Percentiles rank a stretch among this genome's conserved stretches.
These are phyloP conservation scores for Agaricus subrufescens DNA, from an alignment of 768 basidiomycete genomes.

Conservation along the genomic window DNA sequence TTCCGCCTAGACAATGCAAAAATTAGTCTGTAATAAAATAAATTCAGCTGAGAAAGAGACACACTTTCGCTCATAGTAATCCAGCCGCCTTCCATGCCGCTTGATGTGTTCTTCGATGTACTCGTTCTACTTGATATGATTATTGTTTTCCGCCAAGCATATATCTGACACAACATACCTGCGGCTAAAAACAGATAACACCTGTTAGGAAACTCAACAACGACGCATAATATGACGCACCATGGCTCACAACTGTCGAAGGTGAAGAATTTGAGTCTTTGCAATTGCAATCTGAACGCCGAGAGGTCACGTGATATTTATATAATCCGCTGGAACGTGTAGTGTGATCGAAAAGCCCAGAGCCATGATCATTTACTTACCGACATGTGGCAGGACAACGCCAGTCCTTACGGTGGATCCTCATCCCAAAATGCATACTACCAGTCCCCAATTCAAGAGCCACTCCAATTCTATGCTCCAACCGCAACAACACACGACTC, in stretches of 20 bases:
- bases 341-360: not conserved
- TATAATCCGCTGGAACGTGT: conserved; percentile 13
- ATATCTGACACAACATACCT: conserved; percentile 36
- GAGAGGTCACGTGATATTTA: conserved; percentile 25
- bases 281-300: conserved; percentile 17
- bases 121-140: conserved; percentile 66
- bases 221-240: conserved; percentile 22
- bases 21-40: not conserved
- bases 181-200: conserved; percentile 43
- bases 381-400: conserved; percentile 74
- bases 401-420: conserved; percentile 52
- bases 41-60: conserved; percentile 21
- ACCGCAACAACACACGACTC: conserved; percentile 39
- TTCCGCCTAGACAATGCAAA: conserved; percentile 55
- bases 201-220: conserved; percentile 10
- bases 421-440: conserved; percentile 62
- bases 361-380: not conserved
- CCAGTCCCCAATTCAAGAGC: conserved; percentile 46
- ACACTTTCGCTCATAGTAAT: conserved; percentile 93
- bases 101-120: conserved; percentile 99
- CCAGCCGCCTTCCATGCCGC: conserved; percentile 92
- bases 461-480: conserved; percentile 79
- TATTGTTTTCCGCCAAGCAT: not conserved
- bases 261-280: conserved; percentile 20
- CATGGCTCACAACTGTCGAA: conserved; percentile 32